Evolutionary conservation across 257 asterid species (phyloP).

Genomic region (Orobanche coerulescens): DNA sequence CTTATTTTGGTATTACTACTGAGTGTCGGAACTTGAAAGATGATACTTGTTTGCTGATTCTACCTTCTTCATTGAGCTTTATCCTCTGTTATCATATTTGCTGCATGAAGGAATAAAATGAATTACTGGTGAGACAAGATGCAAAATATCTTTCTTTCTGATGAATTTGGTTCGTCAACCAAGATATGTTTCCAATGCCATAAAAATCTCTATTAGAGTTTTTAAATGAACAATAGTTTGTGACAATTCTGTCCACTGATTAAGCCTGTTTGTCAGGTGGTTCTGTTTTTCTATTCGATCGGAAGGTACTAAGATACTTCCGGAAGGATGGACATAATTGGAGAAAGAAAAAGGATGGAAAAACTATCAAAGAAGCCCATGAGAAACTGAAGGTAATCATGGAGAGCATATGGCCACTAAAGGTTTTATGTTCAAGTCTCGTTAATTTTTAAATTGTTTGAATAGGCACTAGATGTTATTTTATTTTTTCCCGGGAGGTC

Average conservation of each 20-base stretch:
- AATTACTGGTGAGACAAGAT: not conserved
- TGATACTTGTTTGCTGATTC: not conserved
- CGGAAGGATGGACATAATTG: constrained; percentile 86
- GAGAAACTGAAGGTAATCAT: constrained; percentile 70
- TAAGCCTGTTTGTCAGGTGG: constrained; percentile 50
- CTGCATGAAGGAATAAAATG: not conserved
- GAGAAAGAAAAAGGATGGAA: constrained; percentile 87
- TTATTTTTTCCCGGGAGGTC: not conserved
- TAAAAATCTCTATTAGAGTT: not conserved
- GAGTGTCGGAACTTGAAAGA: not conserved
- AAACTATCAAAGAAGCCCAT: constrained; percentile 82
- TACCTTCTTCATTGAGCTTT: not conserved
- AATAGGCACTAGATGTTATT: not conserved
- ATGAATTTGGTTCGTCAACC: not conserved
- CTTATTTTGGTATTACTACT: not conserved
- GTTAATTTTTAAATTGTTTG: not conserved
- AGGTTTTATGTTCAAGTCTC: constrained; percentile 9
- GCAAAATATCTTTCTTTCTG: not conserved
- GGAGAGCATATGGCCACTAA: constrained; percentile 8
- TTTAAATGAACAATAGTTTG: constrained; percentile 2
- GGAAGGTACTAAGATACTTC: constrained; percentile 67
- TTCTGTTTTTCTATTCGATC: constrained; percentile 73
- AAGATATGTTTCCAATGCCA: not conserved
- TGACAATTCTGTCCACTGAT: constrained; percentile 17
- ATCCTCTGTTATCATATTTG: not conserved